Evolutionary conservation across 164 flowering plant genomes (phyloP), one percentile per base, ranked within the genome.

Genomic region (Akebia trifoliata): DNA sequence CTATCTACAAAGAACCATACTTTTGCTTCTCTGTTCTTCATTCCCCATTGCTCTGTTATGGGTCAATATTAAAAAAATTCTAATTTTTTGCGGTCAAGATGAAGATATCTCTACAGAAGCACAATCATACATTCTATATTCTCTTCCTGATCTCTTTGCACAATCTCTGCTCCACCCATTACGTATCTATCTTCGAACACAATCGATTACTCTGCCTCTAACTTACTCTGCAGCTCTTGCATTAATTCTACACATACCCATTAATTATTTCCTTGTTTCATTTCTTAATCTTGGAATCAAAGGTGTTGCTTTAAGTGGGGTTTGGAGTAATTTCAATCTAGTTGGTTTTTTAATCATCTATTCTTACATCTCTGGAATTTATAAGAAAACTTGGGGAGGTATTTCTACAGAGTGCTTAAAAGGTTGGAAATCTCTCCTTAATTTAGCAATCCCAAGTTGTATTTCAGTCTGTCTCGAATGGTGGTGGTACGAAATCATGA

Each of bases 401-500:
- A 25, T 81, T 2, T 65, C 82, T 1, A 24, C 36, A 0, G 81
- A 82, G 4, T 69, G 82, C 47, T 61, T 81, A 12, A 76, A 64
- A 21, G 81, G 61, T 0, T 86, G 86, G 83, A 73, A 58, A 28
- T 39, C 77, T 10, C 72, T 86, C 8, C 11, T 82, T 34, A 72
- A 66, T 32, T 52, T 86, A 3, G 84, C 95, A 7, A 70, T 86
- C 3, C 90, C 95, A 2, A 86, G 86, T 73, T 84, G 90, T 80
- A 59, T 84, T 60, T 79, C 88, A 0, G 95, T 86, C 11, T 86
- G 95, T 54, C 57, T 86, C 9, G 95, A 86, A 62, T 86, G 95
- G 95, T 86, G 94, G 94, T 86, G 94, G 94, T 86, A 86, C 47
- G 94, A 86, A 52, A 78, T 86, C 75, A 86, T 83, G 88, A 84